phyloP scores from a whole-genome alignment of 1,139 yeast genomes.

The Yamadazyma songkhlaensis region DNA sequence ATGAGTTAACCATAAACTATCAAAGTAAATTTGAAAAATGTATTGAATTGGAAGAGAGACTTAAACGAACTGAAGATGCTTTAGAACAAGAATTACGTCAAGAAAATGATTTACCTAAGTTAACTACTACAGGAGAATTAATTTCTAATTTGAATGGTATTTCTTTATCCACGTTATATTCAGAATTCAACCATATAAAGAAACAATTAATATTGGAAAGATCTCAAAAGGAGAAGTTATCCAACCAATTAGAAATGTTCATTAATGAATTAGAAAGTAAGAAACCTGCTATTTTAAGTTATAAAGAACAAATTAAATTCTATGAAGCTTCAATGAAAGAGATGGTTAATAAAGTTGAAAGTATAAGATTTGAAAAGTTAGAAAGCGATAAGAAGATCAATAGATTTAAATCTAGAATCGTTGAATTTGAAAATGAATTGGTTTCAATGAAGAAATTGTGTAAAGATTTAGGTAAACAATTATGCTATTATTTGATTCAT shows the following conservation, averaged over 20 bases:
- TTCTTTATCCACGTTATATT: conserved; percentile 64
- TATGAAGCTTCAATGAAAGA: conserved; percentile 39
- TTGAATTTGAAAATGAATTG: conserved; percentile 39
- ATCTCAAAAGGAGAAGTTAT: conserved; percentile 67
- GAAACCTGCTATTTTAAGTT: conserved; percentile 71
- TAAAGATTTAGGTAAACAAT: conserved; percentile 74
- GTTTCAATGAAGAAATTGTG: conserved; percentile 53
- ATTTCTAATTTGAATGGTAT: conserved; percentile 51
- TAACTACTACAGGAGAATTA: conserved; percentile 35
- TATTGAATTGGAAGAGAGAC: conserved; percentile 31
- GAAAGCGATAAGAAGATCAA: conserved; percentile 39
- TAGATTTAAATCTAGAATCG: conserved; percentile 26
- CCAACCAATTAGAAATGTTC: conserved; percentile 67
- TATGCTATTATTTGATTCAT: conserved; percentile 70
- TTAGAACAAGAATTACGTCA: conserved; percentile 40
- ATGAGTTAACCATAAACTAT: conserved; percentile 21
- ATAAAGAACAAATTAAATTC: conserved; percentile 55
- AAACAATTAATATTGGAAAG: conserved; percentile 69
- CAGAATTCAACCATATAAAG: conserved; percentile 65
- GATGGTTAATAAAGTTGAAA: conserved; percentile 37
- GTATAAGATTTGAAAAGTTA: conserved; percentile 34
- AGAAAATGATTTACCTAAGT: conserved; percentile 39
- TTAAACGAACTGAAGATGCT: conserved; percentile 41
- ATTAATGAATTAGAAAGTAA: conserved; percentile 75
- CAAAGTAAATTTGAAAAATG: conserved; percentile 32